phyloP scores from a whole-genome alignment of 257 asterid species.

The Solanum chilense region DNA sequence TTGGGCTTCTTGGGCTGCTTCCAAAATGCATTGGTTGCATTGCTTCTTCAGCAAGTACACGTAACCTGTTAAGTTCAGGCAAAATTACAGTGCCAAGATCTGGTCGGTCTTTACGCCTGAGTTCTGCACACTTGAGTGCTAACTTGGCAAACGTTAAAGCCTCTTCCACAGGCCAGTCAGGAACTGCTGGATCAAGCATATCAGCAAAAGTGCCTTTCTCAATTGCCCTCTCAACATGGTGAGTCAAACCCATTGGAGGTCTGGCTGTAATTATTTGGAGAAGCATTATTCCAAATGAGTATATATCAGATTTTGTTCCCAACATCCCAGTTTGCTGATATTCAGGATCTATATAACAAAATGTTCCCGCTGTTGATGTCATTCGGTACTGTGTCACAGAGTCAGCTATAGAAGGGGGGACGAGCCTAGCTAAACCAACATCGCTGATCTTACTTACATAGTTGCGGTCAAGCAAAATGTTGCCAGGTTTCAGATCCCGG shows the following conservation, averaged over 20 bases:
- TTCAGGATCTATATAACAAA: slow-evolving; percentile 91
- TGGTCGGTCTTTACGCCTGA: slow-evolving; percentile 81
- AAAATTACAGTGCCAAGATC: slow-evolving; percentile 48
- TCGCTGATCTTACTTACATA: slow-evolving; percentile 87
- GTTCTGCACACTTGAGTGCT: slow-evolving; percentile 66
- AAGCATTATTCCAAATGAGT: slow-evolving; percentile 79
- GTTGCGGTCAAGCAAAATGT: slow-evolving; percentile 80
- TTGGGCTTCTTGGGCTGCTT: slow-evolving; percentile 9
- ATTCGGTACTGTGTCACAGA: slow-evolving; percentile 80
- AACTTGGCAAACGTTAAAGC: slow-evolving; percentile 55
- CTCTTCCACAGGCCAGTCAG: slow-evolving; percentile 77
- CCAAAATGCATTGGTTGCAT: slow-evolving; percentile 14
- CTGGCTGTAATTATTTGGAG: slow-evolving; percentile 73
- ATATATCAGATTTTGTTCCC: slow-evolving; percentile 71
- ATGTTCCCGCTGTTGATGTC: slow-evolving; percentile 95
- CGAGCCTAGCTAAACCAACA: slow-evolving; percentile 88
- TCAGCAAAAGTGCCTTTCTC: slow-evolving; percentile 63
- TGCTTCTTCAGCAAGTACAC: slow-evolving; percentile 55
- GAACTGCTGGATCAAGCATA: slow-evolving; percentile 69
- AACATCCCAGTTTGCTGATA: slow-evolving; percentile 94
- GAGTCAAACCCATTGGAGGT: slow-evolving; percentile 88
- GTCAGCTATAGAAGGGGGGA: slow-evolving; percentile 86
- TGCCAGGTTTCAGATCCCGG: slow-evolving; percentile 81
- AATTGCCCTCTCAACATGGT: slow-evolving; percentile 70
- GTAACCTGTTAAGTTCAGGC: slow-evolving; percentile 65